These are phyloP conservation scores for Dalbergia cochinchinensis DNA, from an alignment of 306 rosid genomes.

Conservation along the genomic window DNA sequence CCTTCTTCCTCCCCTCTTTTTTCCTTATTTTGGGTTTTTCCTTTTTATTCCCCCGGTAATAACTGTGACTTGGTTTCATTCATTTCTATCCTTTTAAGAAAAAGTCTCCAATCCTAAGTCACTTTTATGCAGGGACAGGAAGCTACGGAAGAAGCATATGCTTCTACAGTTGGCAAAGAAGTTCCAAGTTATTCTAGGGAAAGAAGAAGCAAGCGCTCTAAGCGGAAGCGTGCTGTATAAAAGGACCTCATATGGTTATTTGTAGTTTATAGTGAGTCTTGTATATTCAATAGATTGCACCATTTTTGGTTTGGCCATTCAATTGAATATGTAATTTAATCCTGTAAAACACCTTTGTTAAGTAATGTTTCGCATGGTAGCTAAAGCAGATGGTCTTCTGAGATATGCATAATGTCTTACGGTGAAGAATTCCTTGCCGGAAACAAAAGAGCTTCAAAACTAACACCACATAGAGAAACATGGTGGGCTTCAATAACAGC, in stretches of 20 bases:
- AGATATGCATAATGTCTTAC: slow-evolving; percentile 22
- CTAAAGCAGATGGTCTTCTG: slow-evolving; percentile 30
- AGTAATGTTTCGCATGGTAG: slow-evolving; percentile 31
- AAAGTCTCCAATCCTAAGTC: slow-evolving; percentile 44
- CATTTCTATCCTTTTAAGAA: slow-evolving; percentile 4
- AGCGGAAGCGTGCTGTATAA: slow-evolving; percentile 86
- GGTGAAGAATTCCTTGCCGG: not conserved
- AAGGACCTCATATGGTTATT: slow-evolving; percentile 51
- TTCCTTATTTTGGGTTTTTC: not conserved
- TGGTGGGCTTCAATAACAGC: not conserved
- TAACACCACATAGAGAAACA: not conserved
- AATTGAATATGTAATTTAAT: slow-evolving; percentile 57
- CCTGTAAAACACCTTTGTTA: slow-evolving; percentile 29
- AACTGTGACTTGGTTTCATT: not conserved
- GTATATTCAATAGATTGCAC: slow-evolving; percentile 67
- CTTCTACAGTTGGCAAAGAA: slow-evolving; percentile 62
- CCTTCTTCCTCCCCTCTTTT: not conserved
- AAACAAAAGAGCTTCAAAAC: not conserved
- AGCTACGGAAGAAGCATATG: slow-evolving; percentile 69
- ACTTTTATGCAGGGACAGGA: slow-evolving; percentile 65
- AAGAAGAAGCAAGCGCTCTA: slow-evolving; percentile 96
- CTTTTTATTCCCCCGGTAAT: not conserved
- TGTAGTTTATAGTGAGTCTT: slow-evolving; percentile 74
- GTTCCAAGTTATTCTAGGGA: slow-evolving; percentile 68
- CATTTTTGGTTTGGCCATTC: slow-evolving; percentile 66